Evolutionary conservation across 139 green algal species (phyloP).

Genomic region (Coelastrella sp.): DNA sequence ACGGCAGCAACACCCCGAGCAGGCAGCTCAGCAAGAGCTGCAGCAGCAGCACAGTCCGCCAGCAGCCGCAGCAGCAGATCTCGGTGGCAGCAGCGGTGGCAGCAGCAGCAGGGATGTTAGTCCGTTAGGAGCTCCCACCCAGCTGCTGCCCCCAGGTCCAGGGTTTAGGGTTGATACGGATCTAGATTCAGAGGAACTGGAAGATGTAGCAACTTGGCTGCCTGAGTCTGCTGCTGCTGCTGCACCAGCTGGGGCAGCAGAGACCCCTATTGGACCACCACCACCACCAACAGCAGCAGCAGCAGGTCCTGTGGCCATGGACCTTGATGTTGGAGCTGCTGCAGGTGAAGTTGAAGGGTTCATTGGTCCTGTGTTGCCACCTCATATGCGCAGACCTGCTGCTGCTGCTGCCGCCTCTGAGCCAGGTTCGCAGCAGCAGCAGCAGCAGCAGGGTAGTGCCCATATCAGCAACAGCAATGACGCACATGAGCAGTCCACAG

Average conservation of each 20-base stretch:
- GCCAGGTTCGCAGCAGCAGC: neutral
- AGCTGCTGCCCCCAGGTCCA: neutral
- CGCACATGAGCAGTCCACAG: neutral
- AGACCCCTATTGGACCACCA: neutral
- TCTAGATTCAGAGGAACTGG: slow-evolving; percentile 24
- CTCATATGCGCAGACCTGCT: neutral
- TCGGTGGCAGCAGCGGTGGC: neutral
- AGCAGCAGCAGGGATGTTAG: slow-evolving; percentile 1
- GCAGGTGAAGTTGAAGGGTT: neutral
- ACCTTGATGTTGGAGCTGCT: neutral
- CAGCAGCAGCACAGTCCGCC: neutral
- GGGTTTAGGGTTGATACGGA: slow-evolving; percentile 32
- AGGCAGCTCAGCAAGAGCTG: neutral
- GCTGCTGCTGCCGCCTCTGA: neutral
- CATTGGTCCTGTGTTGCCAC: slow-evolving; percentile 10
- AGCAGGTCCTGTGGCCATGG: neutral
- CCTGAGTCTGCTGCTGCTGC: neutral
- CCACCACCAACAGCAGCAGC: slow-evolving; percentile 1
- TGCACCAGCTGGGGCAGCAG: neutral
- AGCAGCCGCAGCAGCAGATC: slow-evolving; percentile 32
- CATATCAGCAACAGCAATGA: slow-evolving; percentile 9
- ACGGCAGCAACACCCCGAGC: neutral
- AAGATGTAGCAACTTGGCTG: neutral
- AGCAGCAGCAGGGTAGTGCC: neutral
- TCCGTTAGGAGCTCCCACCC: neutral